These are phyloP conservation scores for Chimonanthus praecox DNA, from an alignment of 164 flowering plant genomes.

Conservation along the genomic window DNA sequence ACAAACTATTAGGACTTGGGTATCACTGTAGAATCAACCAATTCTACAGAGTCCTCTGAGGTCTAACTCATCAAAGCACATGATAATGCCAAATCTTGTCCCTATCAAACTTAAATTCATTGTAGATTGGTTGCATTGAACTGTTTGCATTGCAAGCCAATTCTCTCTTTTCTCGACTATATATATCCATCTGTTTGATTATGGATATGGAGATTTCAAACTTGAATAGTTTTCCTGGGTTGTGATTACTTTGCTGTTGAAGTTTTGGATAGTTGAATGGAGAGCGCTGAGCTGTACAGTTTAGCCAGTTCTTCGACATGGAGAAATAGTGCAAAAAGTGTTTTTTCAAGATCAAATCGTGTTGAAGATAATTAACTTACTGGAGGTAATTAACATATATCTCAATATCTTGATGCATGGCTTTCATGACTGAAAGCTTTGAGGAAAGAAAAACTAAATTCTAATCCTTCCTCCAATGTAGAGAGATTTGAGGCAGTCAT, in stretches of 20 bases:
- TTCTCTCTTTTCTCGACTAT: no score
- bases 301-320: conserved; percentile 33
- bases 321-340: conserved; percentile 34
- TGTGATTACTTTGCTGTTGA: background rate
- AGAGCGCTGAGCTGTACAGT: conserved; percentile 14
- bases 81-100: no score
- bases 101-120: no score
- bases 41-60: no score
- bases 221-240: background rate
- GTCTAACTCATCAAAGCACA: no score
- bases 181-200: background rate
- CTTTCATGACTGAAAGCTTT: conserved; percentile 13
- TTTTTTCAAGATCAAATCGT: conserved; percentile 43
- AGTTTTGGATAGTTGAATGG: conserved; percentile 11
- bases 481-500: background rate
- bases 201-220: background rate
- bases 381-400: conserved; percentile 31
- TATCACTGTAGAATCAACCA: no score
- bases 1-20: no score
- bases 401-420: conserved; percentile 2
- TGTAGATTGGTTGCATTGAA: no score
- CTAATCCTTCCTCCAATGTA: background rate
- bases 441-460: conserved; percentile 7
- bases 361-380: conserved; percentile 36
- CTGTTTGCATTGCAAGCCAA: no score